Evolutionary conservation across 1,284 basidiomycete species (phyloP), one percentile per base, ranked within the genome.

Genomic region (Abortiporus biennis): DNA sequence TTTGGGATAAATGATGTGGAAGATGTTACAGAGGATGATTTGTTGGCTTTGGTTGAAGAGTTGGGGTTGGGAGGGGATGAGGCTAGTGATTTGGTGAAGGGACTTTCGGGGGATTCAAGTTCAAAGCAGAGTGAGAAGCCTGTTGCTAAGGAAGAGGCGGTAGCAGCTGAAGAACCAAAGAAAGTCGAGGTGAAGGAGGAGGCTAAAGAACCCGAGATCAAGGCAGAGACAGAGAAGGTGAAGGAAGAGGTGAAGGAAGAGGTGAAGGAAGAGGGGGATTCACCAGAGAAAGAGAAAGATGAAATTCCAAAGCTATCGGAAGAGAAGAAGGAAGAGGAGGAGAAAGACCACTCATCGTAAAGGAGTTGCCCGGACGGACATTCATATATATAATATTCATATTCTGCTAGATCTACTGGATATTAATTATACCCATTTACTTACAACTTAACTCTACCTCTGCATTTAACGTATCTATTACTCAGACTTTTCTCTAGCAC

Each of bases 1-100:
- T 80, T 71, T 51, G 82, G 83, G n/a, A 56, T 90, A 40, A 75
- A 84, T 52, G 86, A 85, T 4, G 74, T 90, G 12, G 76, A 76
- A 47, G 27, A 29, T 29, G 80, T 83, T n/a, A 84, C 84, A 3
- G 73, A 82, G 45, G 80, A 84, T 20, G 86, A 90, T 45, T 64
- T 90, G 48, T 62, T 62, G 38, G 72, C 78, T 45, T 64, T 90
- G 23, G 75, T 89, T 4, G 74, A 74, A 36, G 83, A 87, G 51
- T 65, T 90, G 15, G 85, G 86, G 3, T 65, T 90, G 29, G 78
- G 73, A 30, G 84, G 75, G 6, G 79, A 85, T 31, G 84, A 85
- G 22, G 84, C 85, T 8, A 75, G 69, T 2, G 80, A 85, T 46
- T 59, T 87, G 45, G 76, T 81, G 15, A 79, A 74, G 56, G 80